Evolutionary conservation across 2,329 filamentous ascomycete genomes (phyloP), one percentile per base, ranked within the genome.

Genomic region (Aulographum hederae): DNA sequence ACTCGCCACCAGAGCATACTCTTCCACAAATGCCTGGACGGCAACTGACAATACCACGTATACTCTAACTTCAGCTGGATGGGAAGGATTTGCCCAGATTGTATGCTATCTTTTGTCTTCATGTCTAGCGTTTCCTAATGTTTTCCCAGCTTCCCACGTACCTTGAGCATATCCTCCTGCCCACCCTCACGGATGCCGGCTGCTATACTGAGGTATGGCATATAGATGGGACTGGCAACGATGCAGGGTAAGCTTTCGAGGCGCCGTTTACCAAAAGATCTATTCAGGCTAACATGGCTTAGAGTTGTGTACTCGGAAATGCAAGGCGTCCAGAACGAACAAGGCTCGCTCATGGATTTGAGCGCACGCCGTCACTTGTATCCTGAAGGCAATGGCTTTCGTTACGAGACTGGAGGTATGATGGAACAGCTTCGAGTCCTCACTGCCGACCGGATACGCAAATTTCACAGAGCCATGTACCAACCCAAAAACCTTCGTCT

Each of bases 301-400:
- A n/a, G n/a, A 39, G 85, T 94, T 2, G 89, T 98, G 6, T 98
- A 98, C 55, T 94, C 86, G 0, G 89, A 98, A 56, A 98, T 98
- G 89, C 89, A 98, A 55, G 89, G 76, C 16, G 73, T 93, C 2
- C 79, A 95, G 48, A 92, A 92, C 48, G 75, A 72, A 32, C 74
- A 78, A 41, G 63, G 66, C 5, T 82, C 93, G 50, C 69, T 95
- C 36, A 93, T 95, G 69, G 81, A 93, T 40, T 63, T 94, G 35
- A 69, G 71, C 40, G 76, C 81, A 32, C 75, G 80, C 26, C 72
- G 80, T 2, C 60, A 89, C 28, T 61, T 93, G 21, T 98, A 95
- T 44, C 85, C 85, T 0, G 73, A 89, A 50, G 78, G 80, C 29
- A 73, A 91, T 34, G 89, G 89, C 3, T 98, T 94, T 49, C 75